These are phyloP conservation scores for Croton setiger DNA, from an alignment of 441 rosid species.

Conservation along the genomic window DNA sequence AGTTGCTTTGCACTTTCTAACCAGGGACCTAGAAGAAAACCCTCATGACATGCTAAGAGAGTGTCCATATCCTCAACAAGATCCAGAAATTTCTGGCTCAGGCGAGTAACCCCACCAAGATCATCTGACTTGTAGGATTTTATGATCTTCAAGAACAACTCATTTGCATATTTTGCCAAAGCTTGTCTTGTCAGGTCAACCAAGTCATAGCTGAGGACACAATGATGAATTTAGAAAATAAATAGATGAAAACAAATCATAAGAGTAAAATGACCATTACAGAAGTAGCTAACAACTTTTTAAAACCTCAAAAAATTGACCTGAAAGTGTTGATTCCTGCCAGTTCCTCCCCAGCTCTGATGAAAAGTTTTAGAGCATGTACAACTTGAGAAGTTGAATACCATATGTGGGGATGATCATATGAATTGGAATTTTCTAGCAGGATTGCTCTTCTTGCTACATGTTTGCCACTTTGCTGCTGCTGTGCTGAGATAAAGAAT, in stretches of 20 bases:
- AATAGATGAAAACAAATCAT: not conserved
- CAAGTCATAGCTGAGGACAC: constrained; percentile 48
- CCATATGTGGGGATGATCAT: constrained; percentile 65
- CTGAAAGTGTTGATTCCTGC: constrained; percentile 47
- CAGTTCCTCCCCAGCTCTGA: constrained; percentile 45
- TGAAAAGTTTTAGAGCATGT: constrained; percentile 52
- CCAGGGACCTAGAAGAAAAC: constrained; percentile 72
- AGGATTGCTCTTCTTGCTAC: constrained; percentile 32
- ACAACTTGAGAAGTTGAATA: constrained; percentile 57
- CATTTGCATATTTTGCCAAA: constrained; percentile 58
- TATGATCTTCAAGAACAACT: constrained; percentile 47
- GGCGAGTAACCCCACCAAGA: constrained; percentile 28
- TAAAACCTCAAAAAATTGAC: constrained; percentile 28
- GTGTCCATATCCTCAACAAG: constrained; percentile 57
- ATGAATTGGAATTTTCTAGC: constrained; percentile 30
- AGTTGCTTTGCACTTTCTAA: constrained; percentile 63
- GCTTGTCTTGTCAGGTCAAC: constrained; percentile 72
- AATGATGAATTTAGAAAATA: constrained; percentile 10
- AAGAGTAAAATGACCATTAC: not conserved
- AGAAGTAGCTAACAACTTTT: not conserved
- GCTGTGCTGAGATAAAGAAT: constrained; percentile 25
- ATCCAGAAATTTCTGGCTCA: constrained; percentile 42
- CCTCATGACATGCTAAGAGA: constrained; percentile 53
- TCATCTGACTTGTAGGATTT: constrained; percentile 42
- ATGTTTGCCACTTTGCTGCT: constrained; percentile 29